phyloP scores from a whole-genome alignment of 164 flowering plant species.

The Cinnamomum chago region DNA sequence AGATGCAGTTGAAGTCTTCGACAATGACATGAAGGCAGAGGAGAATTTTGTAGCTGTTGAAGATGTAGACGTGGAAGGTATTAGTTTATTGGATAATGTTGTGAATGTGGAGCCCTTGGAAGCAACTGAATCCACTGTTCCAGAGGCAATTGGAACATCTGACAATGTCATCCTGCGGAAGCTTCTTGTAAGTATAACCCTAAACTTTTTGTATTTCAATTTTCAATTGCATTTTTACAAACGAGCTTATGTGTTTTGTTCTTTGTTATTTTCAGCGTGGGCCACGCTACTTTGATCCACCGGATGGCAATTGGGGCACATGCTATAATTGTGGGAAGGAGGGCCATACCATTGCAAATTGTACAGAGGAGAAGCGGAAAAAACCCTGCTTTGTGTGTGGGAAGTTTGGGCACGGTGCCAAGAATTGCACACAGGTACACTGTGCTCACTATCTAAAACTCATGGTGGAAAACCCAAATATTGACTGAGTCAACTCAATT shows the following conservation, averaged over 20 bases:
- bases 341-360: slow-evolving; percentile 45
- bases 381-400: slow-evolving; percentile 95
- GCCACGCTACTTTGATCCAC: slow-evolving; percentile 72
- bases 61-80: background rate
- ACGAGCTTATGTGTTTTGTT: background rate
- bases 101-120: slow-evolving; percentile 16
- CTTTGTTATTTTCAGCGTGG: slow-evolving; percentile 38
- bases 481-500: background rate
- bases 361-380: slow-evolving; percentile 41
- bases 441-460: background rate
- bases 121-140: slow-evolving; percentile 9
- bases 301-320: slow-evolving; percentile 33
- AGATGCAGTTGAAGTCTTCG: background rate
- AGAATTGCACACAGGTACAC: slow-evolving; percentile 68
- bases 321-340: slow-evolving; percentile 65
- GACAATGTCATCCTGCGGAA: slow-evolving; percentile 45
- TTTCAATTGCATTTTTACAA: background rate
- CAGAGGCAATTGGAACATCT: slow-evolving; percentile 26
- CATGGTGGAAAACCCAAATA: background rate
- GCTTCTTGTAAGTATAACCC: slow-evolving; percentile 54
- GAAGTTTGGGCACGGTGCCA: slow-evolving; percentile 67
- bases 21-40: background rate
- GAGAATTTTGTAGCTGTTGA: background rate
- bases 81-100: slow-evolving; percentile 2
- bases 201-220: background rate